Conservation (phyloP, 441 rosid species). For the Adansonia gregorii region DNA sequence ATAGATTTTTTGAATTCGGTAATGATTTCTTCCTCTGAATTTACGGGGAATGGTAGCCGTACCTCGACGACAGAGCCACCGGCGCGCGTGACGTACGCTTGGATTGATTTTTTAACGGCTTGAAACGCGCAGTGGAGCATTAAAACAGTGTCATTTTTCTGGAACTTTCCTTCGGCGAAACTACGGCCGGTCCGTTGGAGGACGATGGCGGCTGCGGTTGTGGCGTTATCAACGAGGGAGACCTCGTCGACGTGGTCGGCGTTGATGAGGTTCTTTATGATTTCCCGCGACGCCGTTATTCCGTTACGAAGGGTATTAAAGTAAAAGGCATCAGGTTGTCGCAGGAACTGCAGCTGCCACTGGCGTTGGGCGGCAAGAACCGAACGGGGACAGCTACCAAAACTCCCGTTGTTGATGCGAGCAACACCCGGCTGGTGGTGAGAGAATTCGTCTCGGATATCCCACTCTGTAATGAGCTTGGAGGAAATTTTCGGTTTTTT, state of each 20-base stretch:
- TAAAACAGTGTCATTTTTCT: slow-evolving; percentile 60
- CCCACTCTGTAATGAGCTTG: slow-evolving; percentile 46
- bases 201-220: slow-evolving; percentile 92
- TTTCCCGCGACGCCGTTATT: slow-evolving; percentile 58
- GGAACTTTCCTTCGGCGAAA: slow-evolving; percentile 71
- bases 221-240: slow-evolving; percentile 86
- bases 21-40: slow-evolving; percentile 70
- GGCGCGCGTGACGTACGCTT: slow-evolving; percentile 80
- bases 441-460: slow-evolving; percentile 73
- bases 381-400: slow-evolving; percentile 86
- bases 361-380: slow-evolving; percentile 65
- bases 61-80: slow-evolving; percentile 82
- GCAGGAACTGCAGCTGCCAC: slow-evolving; percentile 76
- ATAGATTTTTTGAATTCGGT: slow-evolving; percentile 61
- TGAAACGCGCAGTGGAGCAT: slow-evolving; percentile 86
- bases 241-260: slow-evolving; percentile 78
- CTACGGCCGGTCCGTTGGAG: slow-evolving; percentile 77
- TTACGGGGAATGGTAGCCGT: slow-evolving; percentile 76
- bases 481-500: slow-evolving; percentile 58
- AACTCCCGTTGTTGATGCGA: slow-evolving; percentile 94
- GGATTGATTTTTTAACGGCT: slow-evolving; percentile 89
- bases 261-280: slow-evolving; percentile 65
- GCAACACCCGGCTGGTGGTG: slow-evolving; percentile 75
- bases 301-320: slow-evolving; percentile 66
- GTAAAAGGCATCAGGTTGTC: slow-evolving; percentile 90